These are phyloP conservation scores for Berberis thunbergii DNA, from an alignment of 164 flowering plant species.

Conservation along the genomic window DNA sequence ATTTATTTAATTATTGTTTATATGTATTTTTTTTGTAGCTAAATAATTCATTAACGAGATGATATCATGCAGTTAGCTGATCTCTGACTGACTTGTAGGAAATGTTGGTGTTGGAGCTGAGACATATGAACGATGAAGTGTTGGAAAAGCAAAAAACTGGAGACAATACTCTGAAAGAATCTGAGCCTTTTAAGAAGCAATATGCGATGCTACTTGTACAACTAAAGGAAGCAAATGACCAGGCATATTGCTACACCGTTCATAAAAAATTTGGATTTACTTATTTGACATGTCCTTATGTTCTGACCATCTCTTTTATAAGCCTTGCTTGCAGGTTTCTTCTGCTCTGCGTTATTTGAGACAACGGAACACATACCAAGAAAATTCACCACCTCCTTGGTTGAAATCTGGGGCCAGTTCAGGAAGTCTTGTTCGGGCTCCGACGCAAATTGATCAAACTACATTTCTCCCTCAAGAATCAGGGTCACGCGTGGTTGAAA, in stretches of 20 bases:
- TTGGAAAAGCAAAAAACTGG: slow-evolving; percentile 29
- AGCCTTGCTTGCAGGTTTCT: slow-evolving; percentile 31
- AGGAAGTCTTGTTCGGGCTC: slow-evolving; percentile 16
- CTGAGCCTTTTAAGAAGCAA: slow-evolving; percentile 44
- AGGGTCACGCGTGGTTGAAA: slow-evolving; percentile 39
- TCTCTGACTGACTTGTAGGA: slow-evolving; percentile 26
- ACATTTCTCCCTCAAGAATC: slow-evolving; percentile 25
- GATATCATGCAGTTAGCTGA: too few relatives aligned
- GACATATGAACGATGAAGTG: slow-evolving; percentile 54
- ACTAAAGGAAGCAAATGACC: slow-evolving; percentile 47
- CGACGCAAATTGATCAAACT: slow-evolving; percentile 21
- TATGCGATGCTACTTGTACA: slow-evolving; percentile 52
- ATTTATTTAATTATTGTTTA: too few relatives aligned
- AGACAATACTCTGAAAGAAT: slow-evolving; percentile 32
- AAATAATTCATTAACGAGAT: too few relatives aligned
- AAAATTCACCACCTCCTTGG: slow-evolving; percentile 23
- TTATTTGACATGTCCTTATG: too few relatives aligned
- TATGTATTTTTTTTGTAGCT: too few relatives aligned
- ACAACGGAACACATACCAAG: slow-evolving; percentile 50
- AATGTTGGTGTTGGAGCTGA: slow-evolving; percentile 48
- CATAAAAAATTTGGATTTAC: too few relatives aligned
- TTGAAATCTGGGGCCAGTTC: slow-evolving; percentile 15
- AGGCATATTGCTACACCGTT: slow-evolving; percentile 26
- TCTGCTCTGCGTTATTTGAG: slow-evolving; percentile 44
- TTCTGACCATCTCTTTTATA: too few relatives aligned